Base-by-base conservation (phyloP, 129 eudicot genomes). In the Pittosporum tobira region DNA sequence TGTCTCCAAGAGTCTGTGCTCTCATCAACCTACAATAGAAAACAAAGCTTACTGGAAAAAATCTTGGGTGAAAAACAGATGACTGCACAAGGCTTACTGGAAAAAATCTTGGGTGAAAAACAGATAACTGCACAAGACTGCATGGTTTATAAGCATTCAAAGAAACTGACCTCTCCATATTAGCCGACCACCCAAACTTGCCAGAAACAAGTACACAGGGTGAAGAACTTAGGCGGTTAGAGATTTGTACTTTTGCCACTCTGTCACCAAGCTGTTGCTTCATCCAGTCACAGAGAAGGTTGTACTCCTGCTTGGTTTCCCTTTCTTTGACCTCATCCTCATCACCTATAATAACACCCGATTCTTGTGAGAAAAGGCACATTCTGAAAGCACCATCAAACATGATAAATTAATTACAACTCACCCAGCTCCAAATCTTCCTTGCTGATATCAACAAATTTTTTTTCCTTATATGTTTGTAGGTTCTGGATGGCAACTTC, bases 161-260 rank as follows among this genome's bases (percentile, higher is more conserved):
- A 44, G 14, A 59, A 43, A 67, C 77, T 3, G 19, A 93, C 99
- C 99, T 77, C 69, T 93, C 99, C 99, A 93, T 93, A 61, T 93
- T 93, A 38, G 99, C 99, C 13, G 96, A 93, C 99, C 99, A 93
- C 1, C 99, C 99, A 64, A 87, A 87, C 75, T 93, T 93, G 52
- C 96, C 99, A 12, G 99, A 93, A 36, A 87, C 99, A 53, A 93
- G 88, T 48, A 93, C 99, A 67, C 99, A 93, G 3, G 99, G 99
- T 22, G 99, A 93, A 15, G 96, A 76, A 72, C 94, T 84, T 36
- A 93, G 74, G 64, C 99, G 96, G 45, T 73, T 84, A n/a, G 99
- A 87, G 62, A 93, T 73, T 75, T 87, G 96, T 31, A 93, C 99
- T 75, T 87, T 93, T 7, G 99, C 94, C 47, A 93, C 96, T 86